These are phyloP conservation scores for Steccherinum ochraceum DNA, from an alignment of 768 basidiomycete species.

Conservation along the genomic window DNA sequence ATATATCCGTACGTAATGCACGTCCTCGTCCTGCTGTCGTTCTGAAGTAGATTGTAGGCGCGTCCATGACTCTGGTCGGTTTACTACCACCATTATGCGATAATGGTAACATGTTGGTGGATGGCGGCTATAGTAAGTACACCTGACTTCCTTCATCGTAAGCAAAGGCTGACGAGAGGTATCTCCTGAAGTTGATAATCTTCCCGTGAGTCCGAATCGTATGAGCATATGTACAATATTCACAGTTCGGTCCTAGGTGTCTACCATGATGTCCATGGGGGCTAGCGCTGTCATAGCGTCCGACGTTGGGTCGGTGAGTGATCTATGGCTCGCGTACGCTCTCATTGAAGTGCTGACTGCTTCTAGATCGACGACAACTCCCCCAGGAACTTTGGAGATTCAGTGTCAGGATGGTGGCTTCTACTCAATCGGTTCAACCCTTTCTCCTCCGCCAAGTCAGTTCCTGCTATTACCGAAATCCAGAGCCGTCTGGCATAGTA, in stretches of 20 bases:
- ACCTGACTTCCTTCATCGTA: neutral
- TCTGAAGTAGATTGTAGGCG: slow-evolving; percentile 43
- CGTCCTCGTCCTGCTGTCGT: neutral
- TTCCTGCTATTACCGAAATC: slow-evolving; percentile 90
- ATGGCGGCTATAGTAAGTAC: slow-evolving; percentile 79
- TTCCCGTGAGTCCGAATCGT: slow-evolving; percentile 51
- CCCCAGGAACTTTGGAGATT: slow-evolving; percentile 90
- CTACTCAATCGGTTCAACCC: slow-evolving; percentile 91
- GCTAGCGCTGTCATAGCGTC: slow-evolving; percentile 86
- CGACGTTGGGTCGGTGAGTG: slow-evolving; percentile 82
- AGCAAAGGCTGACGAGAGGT: too few relatives aligned
- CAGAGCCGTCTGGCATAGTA: slow-evolving; percentile 94
- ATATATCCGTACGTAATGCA: slow-evolving; percentile 59
- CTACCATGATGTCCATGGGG: slow-evolving; percentile 89
- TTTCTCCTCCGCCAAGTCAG: slow-evolving; percentile 66
- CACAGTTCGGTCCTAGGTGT: slow-evolving; percentile 43
- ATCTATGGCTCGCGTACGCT: neutral
- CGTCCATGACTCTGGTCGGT: slow-evolving; percentile 96
- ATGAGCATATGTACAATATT: neutral
- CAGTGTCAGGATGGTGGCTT: slow-evolving; percentile 95
- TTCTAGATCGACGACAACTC: slow-evolving; percentile 87
- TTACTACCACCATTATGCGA: slow-evolving; percentile 92
- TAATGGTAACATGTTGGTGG: slow-evolving; percentile 87
- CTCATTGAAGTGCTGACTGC: neutral
- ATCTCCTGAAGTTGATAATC: slow-evolving; percentile 63